These are phyloP conservation scores for Entamoeba dispar DNA, from an alignment of 208 protist species.

Conservation along the genomic window DNA sequence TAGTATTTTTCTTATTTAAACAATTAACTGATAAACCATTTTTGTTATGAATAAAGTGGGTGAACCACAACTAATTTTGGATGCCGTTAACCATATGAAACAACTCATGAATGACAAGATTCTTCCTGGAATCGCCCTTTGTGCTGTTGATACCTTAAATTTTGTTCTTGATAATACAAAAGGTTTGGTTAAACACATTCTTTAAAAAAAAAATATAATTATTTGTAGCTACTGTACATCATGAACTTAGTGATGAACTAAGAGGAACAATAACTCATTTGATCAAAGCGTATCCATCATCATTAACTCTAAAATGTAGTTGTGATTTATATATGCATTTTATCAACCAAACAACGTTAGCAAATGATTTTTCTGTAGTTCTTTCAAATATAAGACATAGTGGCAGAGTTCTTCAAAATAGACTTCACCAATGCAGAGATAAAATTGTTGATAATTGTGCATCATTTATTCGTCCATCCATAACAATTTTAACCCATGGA, in stretches of 20 bases:
- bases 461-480: background rate
- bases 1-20: no score
- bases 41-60: background rate
- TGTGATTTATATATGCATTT: background rate
- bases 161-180: background rate
- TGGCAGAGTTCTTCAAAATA: background rate
- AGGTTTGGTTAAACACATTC: background rate
- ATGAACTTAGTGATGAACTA: background rate
- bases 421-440: background rate
- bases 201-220: no score
- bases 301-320: background rate
- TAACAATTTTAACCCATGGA: background rate
- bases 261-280: background rate
- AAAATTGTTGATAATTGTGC: background rate
- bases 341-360: background rate
- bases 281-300: background rate
- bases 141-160: background rate
- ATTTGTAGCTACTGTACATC: background rate
- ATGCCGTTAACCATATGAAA: background rate
- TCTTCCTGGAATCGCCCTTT: background rate
- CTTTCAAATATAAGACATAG: background rate
- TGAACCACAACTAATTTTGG: background rate
- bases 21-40: no score
- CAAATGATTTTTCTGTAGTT: background rate
- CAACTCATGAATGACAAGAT: background rate